Evolutionary conservation across 2,329 filamentous ascomycete species (phyloP).

Genomic region (Curvularia lunata): DNA sequence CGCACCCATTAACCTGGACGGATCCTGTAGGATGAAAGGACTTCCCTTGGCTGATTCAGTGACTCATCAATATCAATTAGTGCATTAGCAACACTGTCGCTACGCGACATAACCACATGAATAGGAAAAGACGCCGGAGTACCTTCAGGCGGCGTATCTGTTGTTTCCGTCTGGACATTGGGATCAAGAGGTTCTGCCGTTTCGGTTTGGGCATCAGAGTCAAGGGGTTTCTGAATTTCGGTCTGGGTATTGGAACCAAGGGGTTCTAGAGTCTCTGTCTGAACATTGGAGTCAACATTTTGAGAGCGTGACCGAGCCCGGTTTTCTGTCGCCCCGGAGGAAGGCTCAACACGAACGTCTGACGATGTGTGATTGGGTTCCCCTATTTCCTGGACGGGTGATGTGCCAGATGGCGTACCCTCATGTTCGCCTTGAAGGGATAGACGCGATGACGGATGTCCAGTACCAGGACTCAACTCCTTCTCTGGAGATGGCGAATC

Average conservation of each 20-base stretch:
- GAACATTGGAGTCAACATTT: not conserved
- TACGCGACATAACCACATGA: not conserved
- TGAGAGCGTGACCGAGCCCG: not conserved
- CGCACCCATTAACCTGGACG: too few relatives aligned
- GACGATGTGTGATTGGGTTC: not conserved
- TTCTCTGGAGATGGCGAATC: too few relatives aligned
- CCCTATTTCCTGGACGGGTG: not conserved
- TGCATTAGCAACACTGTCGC: not conserved
- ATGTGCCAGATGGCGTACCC: not conserved
- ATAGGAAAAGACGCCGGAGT: not conserved
- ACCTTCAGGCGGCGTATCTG: too few relatives aligned
- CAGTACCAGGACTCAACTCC: not conserved
- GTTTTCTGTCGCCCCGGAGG: not conserved
- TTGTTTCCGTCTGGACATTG: too few relatives aligned
- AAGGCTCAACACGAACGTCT: not conserved
- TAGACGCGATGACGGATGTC: not conserved
- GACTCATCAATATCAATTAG: not conserved
- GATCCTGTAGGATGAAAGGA: too few relatives aligned
- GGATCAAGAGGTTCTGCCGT: too few relatives aligned
- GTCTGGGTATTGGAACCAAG: too few relatives aligned
- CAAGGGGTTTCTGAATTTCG: too few relatives aligned
- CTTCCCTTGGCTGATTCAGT: not conserved
- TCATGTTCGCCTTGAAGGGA: not conserved
- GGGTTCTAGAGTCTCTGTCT: too few relatives aligned
- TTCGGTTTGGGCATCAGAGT: too few relatives aligned